Base-by-base conservation (phyloP, 2,329 filamentous ascomycete genomes). In the Penicillium sp. region DNA sequence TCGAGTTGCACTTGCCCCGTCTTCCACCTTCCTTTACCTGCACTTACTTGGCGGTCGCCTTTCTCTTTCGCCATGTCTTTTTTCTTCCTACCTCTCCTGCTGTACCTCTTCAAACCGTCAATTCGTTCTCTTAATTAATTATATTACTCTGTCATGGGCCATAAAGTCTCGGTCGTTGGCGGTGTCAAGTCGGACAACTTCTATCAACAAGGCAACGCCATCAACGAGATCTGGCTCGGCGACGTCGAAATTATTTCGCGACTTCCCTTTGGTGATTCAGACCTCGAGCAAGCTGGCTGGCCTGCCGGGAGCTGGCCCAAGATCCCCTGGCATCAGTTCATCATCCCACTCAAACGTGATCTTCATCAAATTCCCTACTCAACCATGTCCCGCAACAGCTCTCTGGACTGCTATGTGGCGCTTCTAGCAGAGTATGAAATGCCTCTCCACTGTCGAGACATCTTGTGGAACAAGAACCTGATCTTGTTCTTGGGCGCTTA, bases 281-380 rank as follows among this genome's bases (percentile, higher is more conserved):
- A 74, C 44, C 61, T 72, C 47, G 69, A 63, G 6, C 71, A 74
- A 56, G 68, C 71, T 5, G 63, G 63, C 10, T 73, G 70, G 70
- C 66, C 68, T 1, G 49, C 54, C 6, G 61, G 63, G 9, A 61
- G 61, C 26, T 69, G 63, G 49, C 71, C 71, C 4, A 74, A 73
- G 43, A 70, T 72, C 29, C 69, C 71, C 3, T 73, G 71, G 71
- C 69, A 68, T 59, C 68, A 72, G 16, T 74, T 74, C 33, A 66
- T 72, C 38, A 73, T 73, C 15, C 71, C 70, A 7, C 45, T 71
- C 38, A 65, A 63, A 47, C 65, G 64, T 18, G 52, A 38, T 24
- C 39, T 44, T 41, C 24, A 26, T 24, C 45, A 44, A 3, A 24
- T 9, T 36, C 45, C 45, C 16, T 45, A 16, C 29, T 33, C 41